Percentiles rank a stretch among this genome's conserved stretches.
Conservation (phyloP, 768 basidiomycete species). For the Boletus bicolor region DNA sequence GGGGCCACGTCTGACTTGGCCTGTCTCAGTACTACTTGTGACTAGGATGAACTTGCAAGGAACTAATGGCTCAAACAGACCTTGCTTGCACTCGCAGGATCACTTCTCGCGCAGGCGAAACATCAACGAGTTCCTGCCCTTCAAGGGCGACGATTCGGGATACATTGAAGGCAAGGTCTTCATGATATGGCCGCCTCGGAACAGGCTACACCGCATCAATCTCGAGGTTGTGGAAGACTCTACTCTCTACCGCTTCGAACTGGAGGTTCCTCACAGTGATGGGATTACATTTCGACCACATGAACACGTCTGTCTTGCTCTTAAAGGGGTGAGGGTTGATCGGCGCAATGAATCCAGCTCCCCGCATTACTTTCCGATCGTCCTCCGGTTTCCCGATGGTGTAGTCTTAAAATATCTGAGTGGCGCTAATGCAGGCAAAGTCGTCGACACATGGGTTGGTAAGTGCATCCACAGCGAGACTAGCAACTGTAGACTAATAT, state of each 20-base stretch:
- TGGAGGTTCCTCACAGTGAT: slow-evolving; percentile 34
- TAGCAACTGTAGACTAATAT: neutral
- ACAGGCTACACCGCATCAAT: slow-evolving; percentile 31
- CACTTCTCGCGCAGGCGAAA: slow-evolving; percentile 28
- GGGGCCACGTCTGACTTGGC: neutral
- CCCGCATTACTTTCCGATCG: slow-evolving; percentile 37
- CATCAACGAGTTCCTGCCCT: slow-evolving; percentile 33
- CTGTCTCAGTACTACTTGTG: too few species aligned
- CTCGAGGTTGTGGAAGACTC: slow-evolving; percentile 21
- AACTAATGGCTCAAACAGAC: neutral
- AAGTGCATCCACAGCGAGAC: slow-evolving; percentile 7
- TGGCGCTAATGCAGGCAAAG: slow-evolving; percentile 24
- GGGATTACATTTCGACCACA: slow-evolving; percentile 39
- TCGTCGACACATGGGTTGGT: slow-evolving; percentile 44
- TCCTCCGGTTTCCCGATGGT: slow-evolving; percentile 42
- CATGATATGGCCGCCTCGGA: slow-evolving; percentile 44
- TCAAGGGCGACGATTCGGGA: slow-evolving; percentile 32
- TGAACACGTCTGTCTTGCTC: slow-evolving; percentile 45
- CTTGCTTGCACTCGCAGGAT: slow-evolving; percentile 1
- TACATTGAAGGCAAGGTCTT: slow-evolving; percentile 41
- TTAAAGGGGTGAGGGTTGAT: slow-evolving; percentile 42
- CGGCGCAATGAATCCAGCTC: slow-evolving; percentile 26
- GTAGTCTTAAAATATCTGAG: slow-evolving; percentile 39
- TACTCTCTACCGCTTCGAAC: slow-evolving; percentile 34
- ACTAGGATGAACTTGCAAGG: slow-evolving; percentile 9